Evolutionary conservation across 2,329 filamentous ascomycete genomes (phyloP).

Genomic region (Fusarium setosum): DNA sequence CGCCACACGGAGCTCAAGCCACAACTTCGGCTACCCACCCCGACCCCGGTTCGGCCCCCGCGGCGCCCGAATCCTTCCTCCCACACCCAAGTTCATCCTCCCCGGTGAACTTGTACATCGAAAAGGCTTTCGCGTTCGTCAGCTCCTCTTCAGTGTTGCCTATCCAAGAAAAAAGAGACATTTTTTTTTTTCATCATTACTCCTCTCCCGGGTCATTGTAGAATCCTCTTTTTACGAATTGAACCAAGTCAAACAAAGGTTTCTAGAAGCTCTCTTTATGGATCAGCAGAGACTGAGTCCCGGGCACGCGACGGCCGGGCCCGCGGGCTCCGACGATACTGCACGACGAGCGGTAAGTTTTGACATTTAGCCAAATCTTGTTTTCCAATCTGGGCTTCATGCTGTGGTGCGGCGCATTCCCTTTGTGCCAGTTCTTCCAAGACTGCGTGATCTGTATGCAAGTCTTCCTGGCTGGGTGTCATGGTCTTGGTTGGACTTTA

Average conservation of each 20-base stretch:
- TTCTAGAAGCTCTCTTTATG: constrained; percentile 13
- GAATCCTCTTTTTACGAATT: not conserved
- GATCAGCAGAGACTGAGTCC: constrained; percentile 27
- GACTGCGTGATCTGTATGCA: not conserved
- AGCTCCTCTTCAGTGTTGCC: not conserved
- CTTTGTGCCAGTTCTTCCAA: not conserved
- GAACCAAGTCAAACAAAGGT: not conserved
- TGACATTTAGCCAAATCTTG: constrained; percentile 11
- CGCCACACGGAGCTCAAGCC: constrained; percentile 6
- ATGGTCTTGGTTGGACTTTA: not conserved
- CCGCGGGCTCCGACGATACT: constrained; percentile 52
- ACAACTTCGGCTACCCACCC: constrained; percentile 12
- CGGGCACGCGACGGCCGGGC: constrained; percentile 18
- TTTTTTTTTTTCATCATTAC: not conserved
- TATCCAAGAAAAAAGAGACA: not conserved
- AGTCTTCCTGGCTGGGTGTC: not conserved
- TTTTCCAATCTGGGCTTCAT: not conserved
- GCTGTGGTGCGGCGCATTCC: not conserved
- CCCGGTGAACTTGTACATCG: constrained; percentile 5
- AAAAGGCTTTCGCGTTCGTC: constrained; percentile 4
- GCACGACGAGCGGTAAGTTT: constrained; percentile 51
- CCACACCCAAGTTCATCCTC: not conserved
- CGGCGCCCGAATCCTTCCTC: constrained; percentile 20
- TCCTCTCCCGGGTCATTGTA: not conserved
- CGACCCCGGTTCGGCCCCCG: constrained; percentile 19